Conservation (phyloP, 2,329 filamentous ascomycete genomes). For the Exserohilum turcica region DNA sequence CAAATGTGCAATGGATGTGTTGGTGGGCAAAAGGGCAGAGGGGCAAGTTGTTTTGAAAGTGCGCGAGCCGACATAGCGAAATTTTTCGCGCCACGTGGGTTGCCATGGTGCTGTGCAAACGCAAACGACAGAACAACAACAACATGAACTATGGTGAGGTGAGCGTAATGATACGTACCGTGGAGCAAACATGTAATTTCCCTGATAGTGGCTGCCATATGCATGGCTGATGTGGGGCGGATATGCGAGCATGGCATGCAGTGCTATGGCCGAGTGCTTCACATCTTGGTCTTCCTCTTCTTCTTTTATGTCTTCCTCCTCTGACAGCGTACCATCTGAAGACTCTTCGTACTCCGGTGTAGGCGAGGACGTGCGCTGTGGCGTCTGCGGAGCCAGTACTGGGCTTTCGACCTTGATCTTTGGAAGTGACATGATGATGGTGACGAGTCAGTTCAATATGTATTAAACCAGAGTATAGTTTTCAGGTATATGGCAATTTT, state of each 20-base stretch:
- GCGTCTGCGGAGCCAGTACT: not conserved
- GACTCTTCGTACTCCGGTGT: not conserved
- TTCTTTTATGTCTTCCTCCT: no score
- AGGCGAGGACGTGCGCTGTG: not conserved
- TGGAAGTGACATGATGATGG: not conserved
- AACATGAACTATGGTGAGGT: not conserved
- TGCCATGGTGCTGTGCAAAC: slow-evolving; percentile 15
- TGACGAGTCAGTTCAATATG: not conserved
- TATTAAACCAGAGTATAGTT: not conserved
- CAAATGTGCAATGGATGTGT: not conserved
- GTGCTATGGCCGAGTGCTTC: not conserved
- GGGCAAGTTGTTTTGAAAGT: no score
- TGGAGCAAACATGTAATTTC: not conserved
- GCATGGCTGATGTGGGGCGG: not conserved
- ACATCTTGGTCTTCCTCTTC: no score
- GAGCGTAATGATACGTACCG: not conserved
- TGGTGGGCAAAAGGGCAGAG: no score
- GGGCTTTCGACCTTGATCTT: not conserved
- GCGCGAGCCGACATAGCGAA: slow-evolving; percentile 5
- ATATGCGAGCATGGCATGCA: not conserved
- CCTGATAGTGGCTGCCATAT: slow-evolving; percentile 9
- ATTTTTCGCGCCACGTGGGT: slow-evolving; percentile 8
- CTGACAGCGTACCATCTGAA: not conserved
- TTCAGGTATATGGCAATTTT: no score
- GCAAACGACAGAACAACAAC: slow-evolving; percentile 17